Percentiles rank a stretch among this genome's conserved stretches.
phyloP scores from a whole-genome alignment of 2,329 filamentous ascomycete genomes.

The Cladorrhinum sp. region DNA sequence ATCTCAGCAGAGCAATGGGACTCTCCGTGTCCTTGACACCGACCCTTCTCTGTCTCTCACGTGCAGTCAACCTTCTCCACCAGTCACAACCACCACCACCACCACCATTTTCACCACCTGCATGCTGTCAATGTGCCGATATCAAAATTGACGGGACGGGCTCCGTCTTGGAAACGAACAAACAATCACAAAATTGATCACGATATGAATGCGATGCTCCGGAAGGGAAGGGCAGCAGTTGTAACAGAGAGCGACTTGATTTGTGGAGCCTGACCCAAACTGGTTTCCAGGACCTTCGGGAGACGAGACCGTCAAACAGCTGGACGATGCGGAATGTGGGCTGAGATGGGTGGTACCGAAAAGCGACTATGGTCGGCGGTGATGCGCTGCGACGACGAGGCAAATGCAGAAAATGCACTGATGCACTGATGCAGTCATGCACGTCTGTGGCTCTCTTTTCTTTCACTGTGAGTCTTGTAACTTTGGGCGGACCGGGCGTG shows the following conservation, averaged over 20 bases:
- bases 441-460: background rate
- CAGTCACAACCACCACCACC: background rate
- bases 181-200: too few relatives aligned
- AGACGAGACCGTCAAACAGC: background rate
- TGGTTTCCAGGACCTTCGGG: constrained; percentile 2
- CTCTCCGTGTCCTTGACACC: too few relatives aligned
- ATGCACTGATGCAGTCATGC: background rate
- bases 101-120: background rate
- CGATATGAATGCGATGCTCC: too few relatives aligned
- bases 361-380: background rate
- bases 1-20: background rate
- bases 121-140: background rate
- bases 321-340: background rate
- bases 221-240: too few relatives aligned
- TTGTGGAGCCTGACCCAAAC: background rate
- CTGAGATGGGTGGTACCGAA: background rate
- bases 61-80: too few relatives aligned
- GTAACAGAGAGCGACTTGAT: too few relatives aligned
- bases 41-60: too few relatives aligned
- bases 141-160: background rate
- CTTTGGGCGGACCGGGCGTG: too few relatives aligned
- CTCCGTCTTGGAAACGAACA: background rate
- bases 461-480: too few relatives aligned
- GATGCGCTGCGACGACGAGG: background rate
- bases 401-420: background rate